A percentile compares a stretch with the other conserved stretches of the same genome.
These are phyloP conservation scores for Lactifluus piperatus DNA, from an alignment of 768 basidiomycete genomes.

Conservation along the genomic window DNA sequence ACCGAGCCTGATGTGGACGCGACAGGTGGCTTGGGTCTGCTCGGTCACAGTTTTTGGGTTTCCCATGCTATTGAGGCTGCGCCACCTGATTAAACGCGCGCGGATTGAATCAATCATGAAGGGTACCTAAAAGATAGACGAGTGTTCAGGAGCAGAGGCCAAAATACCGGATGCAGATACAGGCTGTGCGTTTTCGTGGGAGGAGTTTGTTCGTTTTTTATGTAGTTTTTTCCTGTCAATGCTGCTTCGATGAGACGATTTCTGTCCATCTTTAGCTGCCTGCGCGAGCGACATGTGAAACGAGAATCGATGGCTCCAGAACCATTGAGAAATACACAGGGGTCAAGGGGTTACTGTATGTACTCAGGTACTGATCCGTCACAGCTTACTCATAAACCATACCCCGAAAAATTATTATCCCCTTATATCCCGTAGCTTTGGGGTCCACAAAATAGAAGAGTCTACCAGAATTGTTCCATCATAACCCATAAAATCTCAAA, in stretches of 20 bases:
- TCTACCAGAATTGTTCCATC: no score
- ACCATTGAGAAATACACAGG: no score
- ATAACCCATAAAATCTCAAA: no score
- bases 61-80: constrained; percentile 46
- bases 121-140: constrained; percentile 33
- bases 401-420: no score
- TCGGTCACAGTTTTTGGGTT: constrained; percentile 45
- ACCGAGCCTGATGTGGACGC: background rate
- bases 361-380: no score
- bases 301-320: no score
- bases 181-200: background rate
- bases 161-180: background rate
- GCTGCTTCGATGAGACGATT: background rate
- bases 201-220: background rate
- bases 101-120: constrained; percentile 80
- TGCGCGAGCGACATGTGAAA: no score
- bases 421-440: no score
- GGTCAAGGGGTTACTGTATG: no score
- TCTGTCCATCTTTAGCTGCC: background rate
- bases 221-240: background rate
- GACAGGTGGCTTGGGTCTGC: constrained; percentile 45
- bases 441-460: no score
- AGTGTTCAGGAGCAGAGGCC: no score
- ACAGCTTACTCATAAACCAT: no score
- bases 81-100: constrained; percentile 51